Base-by-base conservation (phyloP, 2,329 filamentous ascomycete species). In the Diaporthe destruens region DNA sequence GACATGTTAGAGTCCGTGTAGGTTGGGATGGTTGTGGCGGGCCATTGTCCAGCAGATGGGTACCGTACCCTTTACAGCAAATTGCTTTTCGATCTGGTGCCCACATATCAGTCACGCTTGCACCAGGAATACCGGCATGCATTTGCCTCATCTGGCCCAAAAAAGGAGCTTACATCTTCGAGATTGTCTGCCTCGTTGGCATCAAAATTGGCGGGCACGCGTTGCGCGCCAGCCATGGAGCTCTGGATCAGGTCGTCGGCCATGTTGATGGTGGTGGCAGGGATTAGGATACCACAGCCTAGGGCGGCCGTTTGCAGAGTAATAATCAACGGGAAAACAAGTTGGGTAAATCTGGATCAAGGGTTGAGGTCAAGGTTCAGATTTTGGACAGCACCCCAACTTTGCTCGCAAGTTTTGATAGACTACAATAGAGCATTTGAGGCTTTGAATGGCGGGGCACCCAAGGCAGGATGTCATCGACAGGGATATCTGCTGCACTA, bases 81-180 rank as follows among this genome's bases (percentile, higher is more conserved):
- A 99, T 84, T 98, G 96, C 88, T 98, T 98, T 89, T 99, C 96
- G 82, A 99, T 98, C 94, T 97, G 76, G 42, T 34, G 49, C 29
- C 9, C 16, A 7, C 57, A 16, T 6, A 68, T 74, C 63, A 74
- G 65, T 65, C 14, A 39, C 44, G 44, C 20, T 16, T 4, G 20
- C 56, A 34, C 16, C 44, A 20, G 12, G 70, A 23, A 67, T 68
- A n/a, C 57, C 5, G 39, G 70, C 29, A 66, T 56, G 25, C 54
- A 18, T 57, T 3, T 51, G 12, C 32, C 23, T 42, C 4, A 14
- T 14, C 47, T 25, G 23, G 68, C 18, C n/a, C 8, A 16, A 1
- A 6, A 3, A 14, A 3, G 71, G 25, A 44, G 82, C 92, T 77
- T 78, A 88, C 87, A 81, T 88, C 87, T 77, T 88, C 87, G 78